phyloP scores from a whole-genome alignment of 106 monocot genomes.

The Amphibolis antarctica region DNA sequence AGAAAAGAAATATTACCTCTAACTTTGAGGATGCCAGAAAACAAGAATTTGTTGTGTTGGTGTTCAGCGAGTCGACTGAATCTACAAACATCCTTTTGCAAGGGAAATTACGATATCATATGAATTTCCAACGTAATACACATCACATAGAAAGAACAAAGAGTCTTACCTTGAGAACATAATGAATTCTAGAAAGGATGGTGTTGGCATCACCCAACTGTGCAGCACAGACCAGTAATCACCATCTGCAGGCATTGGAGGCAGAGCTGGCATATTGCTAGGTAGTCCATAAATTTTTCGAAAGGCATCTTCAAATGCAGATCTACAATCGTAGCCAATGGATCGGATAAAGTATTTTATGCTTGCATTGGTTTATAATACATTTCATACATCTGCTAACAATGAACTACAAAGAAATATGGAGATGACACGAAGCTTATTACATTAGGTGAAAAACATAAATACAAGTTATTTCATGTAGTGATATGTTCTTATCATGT shows the following conservation, averaged over 20 bases:
- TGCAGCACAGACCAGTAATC: constrained; percentile 71
- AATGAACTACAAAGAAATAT: too few relatives aligned
- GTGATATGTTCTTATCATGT: too few relatives aligned
- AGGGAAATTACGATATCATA: not conserved
- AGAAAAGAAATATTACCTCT: constrained; percentile 37
- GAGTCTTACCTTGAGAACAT: constrained; percentile 75
- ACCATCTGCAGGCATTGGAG: constrained; percentile 72
- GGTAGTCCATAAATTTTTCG: constrained; percentile 63
- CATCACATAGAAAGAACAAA: not conserved
- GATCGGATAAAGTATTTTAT: too few relatives aligned
- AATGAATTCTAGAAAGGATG: constrained; percentile 77
- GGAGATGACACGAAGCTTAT: too few relatives aligned
- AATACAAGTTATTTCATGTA: too few relatives aligned
- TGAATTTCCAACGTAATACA: not conserved
- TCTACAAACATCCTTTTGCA: constrained; percentile 67
- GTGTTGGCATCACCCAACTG: constrained; percentile 96
- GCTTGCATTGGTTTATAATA: too few relatives aligned
- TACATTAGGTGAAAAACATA: too few relatives aligned
- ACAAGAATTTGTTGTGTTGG: constrained; percentile 31
- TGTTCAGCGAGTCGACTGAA: constrained; percentile 53
- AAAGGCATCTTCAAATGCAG: constrained; percentile 55
- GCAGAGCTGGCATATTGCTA: constrained; percentile 31
- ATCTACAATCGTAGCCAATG: constrained; percentile 17
- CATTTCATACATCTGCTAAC: too few relatives aligned
- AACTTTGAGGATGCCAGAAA: constrained; percentile 56